These are phyloP conservation scores for Daldinia grandis DNA, from an alignment of 495 filamentous ascomycete genomes.

Conservation along the genomic window DNA sequence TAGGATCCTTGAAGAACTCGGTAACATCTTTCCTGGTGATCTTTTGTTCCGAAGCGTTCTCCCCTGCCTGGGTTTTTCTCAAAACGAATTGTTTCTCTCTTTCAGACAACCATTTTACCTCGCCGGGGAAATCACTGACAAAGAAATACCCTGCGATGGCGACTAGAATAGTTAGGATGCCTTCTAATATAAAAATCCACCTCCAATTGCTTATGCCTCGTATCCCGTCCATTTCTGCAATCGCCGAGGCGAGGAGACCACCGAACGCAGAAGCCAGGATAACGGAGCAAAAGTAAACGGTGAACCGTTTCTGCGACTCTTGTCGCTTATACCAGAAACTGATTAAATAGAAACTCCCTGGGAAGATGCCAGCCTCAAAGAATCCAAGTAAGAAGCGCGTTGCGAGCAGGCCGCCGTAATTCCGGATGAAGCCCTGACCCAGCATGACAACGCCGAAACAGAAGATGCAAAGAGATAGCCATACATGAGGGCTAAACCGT, in stretches of 20 bases:
- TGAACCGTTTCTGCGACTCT: constrained; percentile 58
- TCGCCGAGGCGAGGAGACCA: constrained; percentile 72
- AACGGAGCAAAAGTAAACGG: constrained; percentile 80
- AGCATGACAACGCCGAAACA: constrained; percentile 60
- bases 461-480: constrained; percentile 64
- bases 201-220: constrained; percentile 72
- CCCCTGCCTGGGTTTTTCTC: neutral
- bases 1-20: constrained; percentile 71
- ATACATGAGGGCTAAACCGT: constrained; percentile 53
- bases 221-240: constrained; percentile 70
- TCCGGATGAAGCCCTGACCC: constrained; percentile 60
- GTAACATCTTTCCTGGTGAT: constrained; percentile 66
- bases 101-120: constrained; percentile 64
- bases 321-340: constrained; percentile 69
- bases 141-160: constrained; percentile 70
- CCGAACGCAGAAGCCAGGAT: constrained; percentile 79
- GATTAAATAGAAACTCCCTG: constrained; percentile 81
- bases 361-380: constrained; percentile 72
- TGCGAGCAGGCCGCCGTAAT: constrained; percentile 58
- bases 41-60: constrained; percentile 42
- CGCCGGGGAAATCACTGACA: constrained; percentile 64
- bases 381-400: constrained; percentile 61
- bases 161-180: constrained; percentile 73
- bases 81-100: constrained; percentile 58
- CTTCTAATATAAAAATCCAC: constrained; percentile 80